phyloP scores from a whole-genome alignment of 257 asterid genomes.

The Nicotiana benthamiana region DNA sequence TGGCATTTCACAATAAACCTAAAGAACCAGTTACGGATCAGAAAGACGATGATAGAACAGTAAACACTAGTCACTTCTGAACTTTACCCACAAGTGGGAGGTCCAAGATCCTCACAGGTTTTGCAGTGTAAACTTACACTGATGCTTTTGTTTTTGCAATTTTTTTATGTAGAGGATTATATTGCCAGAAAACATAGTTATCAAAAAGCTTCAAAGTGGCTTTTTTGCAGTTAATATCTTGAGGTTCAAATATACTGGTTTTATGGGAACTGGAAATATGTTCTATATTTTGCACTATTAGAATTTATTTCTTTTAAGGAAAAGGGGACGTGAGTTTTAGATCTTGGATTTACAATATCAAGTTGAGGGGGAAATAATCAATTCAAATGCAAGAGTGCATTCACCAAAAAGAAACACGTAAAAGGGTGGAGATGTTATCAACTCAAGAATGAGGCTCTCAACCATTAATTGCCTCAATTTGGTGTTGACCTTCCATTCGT shows the following conservation, averaged over 20 bases:
- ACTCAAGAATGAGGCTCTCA: neutral
- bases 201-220: neutral
- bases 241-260: neutral
- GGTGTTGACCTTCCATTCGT: slow-evolving; percentile 35
- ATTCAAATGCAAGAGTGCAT: neutral
- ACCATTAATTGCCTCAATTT: slow-evolving; percentile 17
- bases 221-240: neutral
- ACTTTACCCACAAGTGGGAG: neutral
- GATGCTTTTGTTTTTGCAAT: neutral
- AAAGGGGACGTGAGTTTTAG: neutral
- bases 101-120: neutral
- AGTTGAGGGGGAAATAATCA: neutral
- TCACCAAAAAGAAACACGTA: neutral
- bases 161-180: neutral
- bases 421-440: neutral
- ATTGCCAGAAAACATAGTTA: neutral
- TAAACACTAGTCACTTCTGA: too few species aligned
- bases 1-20: neutral
- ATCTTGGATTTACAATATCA: neutral
- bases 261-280: neutral
- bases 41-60: neutral
- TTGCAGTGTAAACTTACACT: neutral
- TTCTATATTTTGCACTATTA: neutral
- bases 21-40: neutral
- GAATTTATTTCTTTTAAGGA: neutral